Conservation (phyloP, 768 basidiomycete genomes). For the Trametes cingulata region DNA sequence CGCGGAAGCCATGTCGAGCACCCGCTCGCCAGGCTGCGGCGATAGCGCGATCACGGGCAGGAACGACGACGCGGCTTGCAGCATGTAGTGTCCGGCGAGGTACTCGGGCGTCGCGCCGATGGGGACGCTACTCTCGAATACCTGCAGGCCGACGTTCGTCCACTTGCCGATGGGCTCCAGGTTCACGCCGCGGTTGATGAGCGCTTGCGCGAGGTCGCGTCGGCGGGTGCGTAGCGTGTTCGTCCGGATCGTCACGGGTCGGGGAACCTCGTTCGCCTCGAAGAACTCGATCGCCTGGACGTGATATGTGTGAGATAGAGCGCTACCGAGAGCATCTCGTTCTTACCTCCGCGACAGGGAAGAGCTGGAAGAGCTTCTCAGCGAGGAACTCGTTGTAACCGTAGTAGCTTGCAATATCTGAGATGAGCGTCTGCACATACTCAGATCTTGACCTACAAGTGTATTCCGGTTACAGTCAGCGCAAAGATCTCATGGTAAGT, state of each 20-base stretch:
- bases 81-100: constrained; percentile 98
- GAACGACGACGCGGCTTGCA: constrained; percentile 98
- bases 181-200: constrained; percentile 95
- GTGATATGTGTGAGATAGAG: neutral
- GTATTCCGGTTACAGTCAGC: neutral
- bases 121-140: constrained; percentile 94
- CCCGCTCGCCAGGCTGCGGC: constrained; percentile 90
- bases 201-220: constrained; percentile 89
- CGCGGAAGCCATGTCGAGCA: constrained; percentile 98
- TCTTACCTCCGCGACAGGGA: constrained; percentile 86
- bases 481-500: neutral
- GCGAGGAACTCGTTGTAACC: constrained; percentile 96
- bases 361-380: constrained; percentile 92
- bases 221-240: constrained; percentile 94
- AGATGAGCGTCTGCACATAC: constrained; percentile 82
- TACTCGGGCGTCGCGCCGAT: constrained; percentile 99
- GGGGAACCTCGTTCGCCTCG: constrained; percentile 92
- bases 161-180: constrained; percentile 99
- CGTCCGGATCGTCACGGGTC: constrained; percentile 97
- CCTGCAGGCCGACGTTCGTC: constrained; percentile 98
- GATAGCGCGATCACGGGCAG: constrained; percentile 96
- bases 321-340: neutral
- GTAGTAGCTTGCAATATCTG: constrained; percentile 93
- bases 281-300: constrained; percentile 94
- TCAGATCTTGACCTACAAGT: constrained; percentile 77